Evolutionary conservation across 2,329 filamentous ascomycete species (phyloP).

Genomic region (Cercospora beticola): DNA sequence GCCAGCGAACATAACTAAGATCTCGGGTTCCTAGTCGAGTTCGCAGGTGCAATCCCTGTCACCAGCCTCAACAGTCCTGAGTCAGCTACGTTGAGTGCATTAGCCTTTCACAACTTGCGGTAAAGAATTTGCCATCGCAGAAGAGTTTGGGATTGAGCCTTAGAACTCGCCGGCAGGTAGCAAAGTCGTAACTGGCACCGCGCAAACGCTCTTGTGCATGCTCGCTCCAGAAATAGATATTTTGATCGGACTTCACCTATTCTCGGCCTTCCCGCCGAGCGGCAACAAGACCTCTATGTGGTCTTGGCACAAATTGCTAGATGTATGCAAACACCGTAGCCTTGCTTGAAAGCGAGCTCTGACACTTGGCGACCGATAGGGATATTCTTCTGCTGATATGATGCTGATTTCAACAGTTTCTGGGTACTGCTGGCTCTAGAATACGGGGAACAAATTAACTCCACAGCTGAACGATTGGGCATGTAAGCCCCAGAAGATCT

Average conservation of each 20-base stretch:
- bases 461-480: too few relatives aligned
- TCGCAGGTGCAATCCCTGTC: background rate
- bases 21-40: background rate
- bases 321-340: background rate
- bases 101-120: background rate
- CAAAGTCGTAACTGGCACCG: background rate
- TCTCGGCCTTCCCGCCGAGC: background rate
- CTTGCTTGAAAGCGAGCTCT: background rate
- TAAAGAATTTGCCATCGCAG: background rate
- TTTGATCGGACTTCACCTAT: background rate
- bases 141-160: background rate
- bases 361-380: background rate
- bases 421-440: too few relatives aligned
- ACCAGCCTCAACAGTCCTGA: background rate
- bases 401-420: too few relatives aligned
- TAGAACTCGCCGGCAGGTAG: background rate
- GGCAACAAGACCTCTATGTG: background rate
- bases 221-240: background rate
- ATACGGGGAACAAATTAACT: too few relatives aligned
- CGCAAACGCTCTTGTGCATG: background rate
- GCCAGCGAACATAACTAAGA: background rate
- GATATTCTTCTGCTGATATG: too few relatives aligned
- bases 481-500: too few relatives aligned
- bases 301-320: background rate
- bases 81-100: background rate